A percentile compares a stretch with the other conserved stretches of the same genome.
Evolutionary conservation across 805 yeast genomes (phyloP).

Genomic region (Sugiyamaella floridensis): DNA sequence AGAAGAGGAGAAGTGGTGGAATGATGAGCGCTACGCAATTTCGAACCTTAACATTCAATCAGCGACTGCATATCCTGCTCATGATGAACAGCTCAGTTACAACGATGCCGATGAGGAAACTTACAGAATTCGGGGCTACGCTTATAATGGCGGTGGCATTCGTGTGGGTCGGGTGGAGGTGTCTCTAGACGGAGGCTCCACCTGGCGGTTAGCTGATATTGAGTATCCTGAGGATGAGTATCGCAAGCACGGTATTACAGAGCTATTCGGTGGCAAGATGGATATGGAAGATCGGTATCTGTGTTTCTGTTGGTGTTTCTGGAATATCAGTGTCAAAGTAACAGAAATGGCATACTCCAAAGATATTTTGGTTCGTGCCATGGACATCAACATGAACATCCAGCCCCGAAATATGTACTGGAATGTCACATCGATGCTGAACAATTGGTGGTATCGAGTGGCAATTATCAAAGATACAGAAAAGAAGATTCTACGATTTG

Average conservation of each 20-base stretch:
- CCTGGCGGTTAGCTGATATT: conserved; percentile 24
- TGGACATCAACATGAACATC: conserved; percentile 6
- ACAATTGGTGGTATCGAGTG: conserved; percentile 6
- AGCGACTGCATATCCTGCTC: conserved; percentile 30
- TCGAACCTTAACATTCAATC: conserved; percentile 33
- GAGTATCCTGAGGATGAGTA: conserved; percentile 5
- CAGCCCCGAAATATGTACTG: conserved; percentile 7
- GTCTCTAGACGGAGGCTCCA: conserved; percentile 29
- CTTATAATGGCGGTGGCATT: conserved; percentile 35
- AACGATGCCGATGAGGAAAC: conserved; percentile 9
- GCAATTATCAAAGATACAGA: conserved; percentile 1
- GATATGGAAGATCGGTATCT: conserved; percentile 2
- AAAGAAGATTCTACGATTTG: neutral
- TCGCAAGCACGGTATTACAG: neutral
- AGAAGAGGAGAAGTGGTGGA: conserved; percentile 32
- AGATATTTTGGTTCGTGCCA: conserved; percentile 5
- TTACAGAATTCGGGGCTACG: conserved; percentile 30
- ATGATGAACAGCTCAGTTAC: conserved; percentile 21
- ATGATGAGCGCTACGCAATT: conserved; percentile 34
- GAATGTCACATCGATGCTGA: conserved; percentile 7
- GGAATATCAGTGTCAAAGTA: neutral
- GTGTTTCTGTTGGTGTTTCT: conserved; percentile 4
- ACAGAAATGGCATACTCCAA: neutral
- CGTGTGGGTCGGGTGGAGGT: conserved; percentile 32
- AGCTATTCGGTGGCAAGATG: conserved; percentile 3